A percentile compares a stretch with the other conserved stretches of the same genome.
These are phyloP conservation scores for Chlorociboria aeruginascens DNA, from an alignment of 495 filamentous ascomycete species.

Conservation along the genomic window DNA sequence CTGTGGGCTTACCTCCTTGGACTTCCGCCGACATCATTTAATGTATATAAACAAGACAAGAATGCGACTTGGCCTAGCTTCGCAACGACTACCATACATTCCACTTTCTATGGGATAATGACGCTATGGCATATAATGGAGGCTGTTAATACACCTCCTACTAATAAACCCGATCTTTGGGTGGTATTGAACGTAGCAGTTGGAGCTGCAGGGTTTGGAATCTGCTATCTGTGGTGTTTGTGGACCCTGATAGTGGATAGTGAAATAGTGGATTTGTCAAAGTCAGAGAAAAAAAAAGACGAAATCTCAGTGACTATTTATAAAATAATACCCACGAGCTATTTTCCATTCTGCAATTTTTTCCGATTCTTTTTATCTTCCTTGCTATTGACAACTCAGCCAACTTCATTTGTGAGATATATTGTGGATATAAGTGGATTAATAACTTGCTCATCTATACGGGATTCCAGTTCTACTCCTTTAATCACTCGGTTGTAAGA, in stretches of 20 bases:
- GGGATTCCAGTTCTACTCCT: slow-evolving; percentile 46
- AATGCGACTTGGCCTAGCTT: slow-evolving; percentile 32
- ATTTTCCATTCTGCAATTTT: background rate
- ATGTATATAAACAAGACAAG: slow-evolving; percentile 44
- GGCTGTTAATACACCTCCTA: slow-evolving; percentile 49
- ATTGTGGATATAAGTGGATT: background rate
- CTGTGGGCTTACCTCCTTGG: slow-evolving; percentile 88
- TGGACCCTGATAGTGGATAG: slow-evolving; percentile 52
- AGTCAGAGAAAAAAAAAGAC: slow-evolving; percentile 10
- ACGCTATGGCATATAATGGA: slow-evolving; percentile 69
- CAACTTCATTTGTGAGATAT: slow-evolving; percentile 23
- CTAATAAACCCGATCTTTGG: slow-evolving; percentile 82
- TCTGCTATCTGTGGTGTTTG: slow-evolving; percentile 86
- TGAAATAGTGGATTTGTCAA: slow-evolving; percentile 5
- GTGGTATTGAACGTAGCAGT: slow-evolving; percentile 79
- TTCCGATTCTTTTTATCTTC: background rate
- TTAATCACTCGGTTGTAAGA: slow-evolving; percentile 45
- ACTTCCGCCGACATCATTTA: slow-evolving; percentile 62
- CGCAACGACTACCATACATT: slow-evolving; percentile 55
- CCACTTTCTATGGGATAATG: slow-evolving; percentile 65
- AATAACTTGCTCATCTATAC: slow-evolving; percentile 2
- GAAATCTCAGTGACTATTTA: slow-evolving; percentile 11
- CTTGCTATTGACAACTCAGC: background rate
- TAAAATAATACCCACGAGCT: background rate
- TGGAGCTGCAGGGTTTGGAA: slow-evolving; percentile 70